Conservation (phyloP, 2,329 filamentous ascomycete genomes). For the Myotisia sp. region DNA sequence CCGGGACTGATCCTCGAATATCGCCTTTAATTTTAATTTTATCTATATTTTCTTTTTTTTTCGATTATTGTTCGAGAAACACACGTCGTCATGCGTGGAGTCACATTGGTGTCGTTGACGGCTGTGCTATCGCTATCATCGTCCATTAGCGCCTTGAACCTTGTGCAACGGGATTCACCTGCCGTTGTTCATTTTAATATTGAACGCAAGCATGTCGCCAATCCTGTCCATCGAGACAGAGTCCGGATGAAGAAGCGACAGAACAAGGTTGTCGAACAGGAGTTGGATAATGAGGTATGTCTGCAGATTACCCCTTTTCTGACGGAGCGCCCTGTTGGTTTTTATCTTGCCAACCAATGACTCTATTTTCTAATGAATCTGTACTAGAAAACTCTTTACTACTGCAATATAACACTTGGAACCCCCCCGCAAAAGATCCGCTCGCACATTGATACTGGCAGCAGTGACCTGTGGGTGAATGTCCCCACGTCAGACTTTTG, state of each 20-base stretch:
- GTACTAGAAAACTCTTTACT: conserved; percentile 40
- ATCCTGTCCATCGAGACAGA: conserved; percentile 35
- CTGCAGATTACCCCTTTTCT: neutral
- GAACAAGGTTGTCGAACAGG: conserved; percentile 31
- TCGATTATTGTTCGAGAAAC: neutral
- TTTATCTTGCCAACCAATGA: neutral
- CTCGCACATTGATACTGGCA: conserved; percentile 48
- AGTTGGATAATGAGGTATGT: conserved; percentile 40
- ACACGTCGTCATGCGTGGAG: conserved; percentile 2
- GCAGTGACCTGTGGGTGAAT: conserved; percentile 54
- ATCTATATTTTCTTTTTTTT: no score
- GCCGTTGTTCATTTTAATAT: conserved; percentile 38
- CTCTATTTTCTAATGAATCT: neutral
- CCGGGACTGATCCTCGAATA: no score
- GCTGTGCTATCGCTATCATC: neutral
- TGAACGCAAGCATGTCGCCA: conserved; percentile 32
- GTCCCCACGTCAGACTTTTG: conserved; percentile 49
- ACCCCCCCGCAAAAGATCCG: conserved; percentile 42
- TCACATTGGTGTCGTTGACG: neutral
- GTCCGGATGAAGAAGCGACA: conserved; percentile 26
- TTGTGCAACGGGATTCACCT: conserved; percentile 25
- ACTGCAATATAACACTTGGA: conserved; percentile 43
- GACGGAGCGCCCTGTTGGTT: neutral
- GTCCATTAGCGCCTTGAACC: conserved; percentile 15
- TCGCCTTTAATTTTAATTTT: neutral